phyloP scores from a whole-genome alignment of 2,329 filamentous ascomycete species.

The Coniochaeta hoffmannii region DNA sequence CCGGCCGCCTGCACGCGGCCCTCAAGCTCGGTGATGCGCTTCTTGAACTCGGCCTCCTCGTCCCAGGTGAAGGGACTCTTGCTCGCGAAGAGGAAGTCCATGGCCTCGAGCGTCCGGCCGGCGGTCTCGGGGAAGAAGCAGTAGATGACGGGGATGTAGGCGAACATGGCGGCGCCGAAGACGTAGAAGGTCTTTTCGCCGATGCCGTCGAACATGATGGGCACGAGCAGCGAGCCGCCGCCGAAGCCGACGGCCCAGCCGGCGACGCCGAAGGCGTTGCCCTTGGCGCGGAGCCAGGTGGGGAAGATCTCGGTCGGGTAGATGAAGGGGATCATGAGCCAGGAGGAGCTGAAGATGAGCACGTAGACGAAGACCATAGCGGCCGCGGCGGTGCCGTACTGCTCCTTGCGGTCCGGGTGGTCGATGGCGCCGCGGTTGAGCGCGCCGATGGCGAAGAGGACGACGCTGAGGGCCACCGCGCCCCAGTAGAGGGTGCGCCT shows the following conservation, averaged over 20 bases:
- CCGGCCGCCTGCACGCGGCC: background rate
- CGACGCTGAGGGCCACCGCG: conserved; percentile 53
- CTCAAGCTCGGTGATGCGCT: background rate
- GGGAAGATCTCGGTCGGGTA: conserved; percentile 71
- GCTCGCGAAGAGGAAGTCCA: conserved; percentile 64
- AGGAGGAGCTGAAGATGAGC: conserved; percentile 32
- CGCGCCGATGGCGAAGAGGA: conserved; percentile 60
- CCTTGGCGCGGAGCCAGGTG: conserved; percentile 61
- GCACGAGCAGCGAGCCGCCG: conserved; percentile 35
- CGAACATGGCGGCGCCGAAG: conserved; percentile 59
- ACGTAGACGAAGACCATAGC: conserved; percentile 33
- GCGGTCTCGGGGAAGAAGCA: conserved; percentile 68
- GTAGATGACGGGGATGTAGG: conserved; percentile 64
- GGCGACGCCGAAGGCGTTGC: conserved; percentile 69
- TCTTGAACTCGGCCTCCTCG: conserved; percentile 1
- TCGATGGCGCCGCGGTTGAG: conserved; percentile 44
- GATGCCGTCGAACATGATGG: conserved; percentile 55
- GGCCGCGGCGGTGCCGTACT: conserved; percentile 21
- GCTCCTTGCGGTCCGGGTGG: conserved; percentile 12
- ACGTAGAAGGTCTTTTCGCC: conserved; percentile 68
- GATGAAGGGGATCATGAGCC: conserved; percentile 40
- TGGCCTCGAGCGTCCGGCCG: conserved; percentile 67
- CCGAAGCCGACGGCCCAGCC: conserved; percentile 68
- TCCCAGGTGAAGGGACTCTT: conserved; percentile 64
- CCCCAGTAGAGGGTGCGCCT: conserved; percentile 66